phyloP scores from a whole-genome alignment of 2,329 filamentous ascomycete species.

The Aureobasidium sp. region DNA sequence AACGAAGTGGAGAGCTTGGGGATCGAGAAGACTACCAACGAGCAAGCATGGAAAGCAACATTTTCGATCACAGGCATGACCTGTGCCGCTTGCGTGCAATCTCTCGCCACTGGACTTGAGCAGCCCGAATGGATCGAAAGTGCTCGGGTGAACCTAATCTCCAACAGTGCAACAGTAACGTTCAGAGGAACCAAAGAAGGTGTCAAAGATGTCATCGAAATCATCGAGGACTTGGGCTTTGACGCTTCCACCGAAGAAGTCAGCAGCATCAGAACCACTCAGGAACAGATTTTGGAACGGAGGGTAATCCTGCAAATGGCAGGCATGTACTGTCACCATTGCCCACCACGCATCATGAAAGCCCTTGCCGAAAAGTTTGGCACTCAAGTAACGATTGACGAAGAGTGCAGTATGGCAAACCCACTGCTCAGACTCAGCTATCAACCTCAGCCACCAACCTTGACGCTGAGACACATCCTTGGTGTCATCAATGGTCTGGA shows the following conservation, averaged over 20 bases:
- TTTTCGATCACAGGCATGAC: conserved; percentile 51
- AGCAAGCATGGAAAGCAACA: conserved; percentile 29
- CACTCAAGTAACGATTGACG: conserved; percentile 44
- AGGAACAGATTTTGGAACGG: conserved; percentile 20
- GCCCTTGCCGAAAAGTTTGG: conserved; percentile 46
- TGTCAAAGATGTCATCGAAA: conserved; percentile 37
- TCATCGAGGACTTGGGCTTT: conserved; percentile 41
- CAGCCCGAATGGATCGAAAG: conserved; percentile 38
- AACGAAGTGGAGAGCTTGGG: conserved; percentile 15
- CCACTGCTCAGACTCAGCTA: conserved; percentile 68
- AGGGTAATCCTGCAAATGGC: conserved; percentile 30
- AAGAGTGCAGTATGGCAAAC: conserved; percentile 48
- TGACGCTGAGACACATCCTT: conserved; percentile 72
- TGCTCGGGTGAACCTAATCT: conserved; percentile 44
- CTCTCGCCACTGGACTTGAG: conserved; percentile 40
- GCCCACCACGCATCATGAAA: conserved; percentile 43
- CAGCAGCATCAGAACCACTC: conserved; percentile 10
- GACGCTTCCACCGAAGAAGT: conserved; percentile 29
- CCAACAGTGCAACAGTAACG: conserved; percentile 41
- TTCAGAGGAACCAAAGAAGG: conserved; percentile 39
- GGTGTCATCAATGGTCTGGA: conserved; percentile 59
- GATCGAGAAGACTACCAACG: neutral
- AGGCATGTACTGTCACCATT: conserved; percentile 41
- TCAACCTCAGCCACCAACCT: conserved; percentile 53
- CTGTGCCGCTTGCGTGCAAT: conserved; percentile 47